Evolutionary conservation across 306 rosid species (phyloP).

Genomic region (peach (Prunus persica)): Prunus_persica_NCBIv2 NC_034009.1:40149501-40150000

Average conservation of each 20-base stretch:
- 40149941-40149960: conserved; percentile 47
- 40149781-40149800: conserved; percentile 67
- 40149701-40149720: conserved; percentile 54
- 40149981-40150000: conserved; percentile 86
- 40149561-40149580: conserved; percentile 65
- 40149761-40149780: conserved; percentile 78
- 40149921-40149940: conserved; percentile 76
- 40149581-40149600: conserved; percentile 62
- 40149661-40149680: conserved; percentile 64
- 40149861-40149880: conserved; percentile 55
- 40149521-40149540: conserved; percentile 67
- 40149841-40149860: conserved; percentile 79
- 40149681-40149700: conserved; percentile 69
- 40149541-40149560: conserved; percentile 61
- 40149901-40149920: conserved; percentile 70
- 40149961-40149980: conserved; percentile 51
- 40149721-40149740: conserved; percentile 62
- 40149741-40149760: conserved; percentile 52
- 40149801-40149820: conserved; percentile 53
- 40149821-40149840: conserved; percentile 47
- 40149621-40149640: conserved; percentile 68
- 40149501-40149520: conserved; percentile 68
- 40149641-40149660: conserved; percentile 47
- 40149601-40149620: conserved; percentile 63
- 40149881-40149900: conserved; percentile 44